phyloP scores from a whole-genome alignment of 1,139 yeast species.

The Magnusiomyces suaveolens region DNA sequence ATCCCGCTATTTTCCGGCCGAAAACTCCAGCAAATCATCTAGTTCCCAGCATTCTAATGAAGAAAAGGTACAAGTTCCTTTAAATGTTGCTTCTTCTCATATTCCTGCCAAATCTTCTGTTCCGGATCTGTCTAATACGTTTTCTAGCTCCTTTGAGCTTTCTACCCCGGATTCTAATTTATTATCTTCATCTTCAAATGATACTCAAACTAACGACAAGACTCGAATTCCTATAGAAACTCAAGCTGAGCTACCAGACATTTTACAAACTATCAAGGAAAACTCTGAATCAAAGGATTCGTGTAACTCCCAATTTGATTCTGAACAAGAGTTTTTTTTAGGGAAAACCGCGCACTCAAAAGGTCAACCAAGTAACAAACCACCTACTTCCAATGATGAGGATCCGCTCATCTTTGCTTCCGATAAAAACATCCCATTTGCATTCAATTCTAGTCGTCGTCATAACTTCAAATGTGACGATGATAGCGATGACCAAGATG shows the following conservation, averaged over 20 bases:
- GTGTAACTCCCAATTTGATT: conserved; percentile 8
- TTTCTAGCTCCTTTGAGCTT: neutral
- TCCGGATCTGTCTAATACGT: neutral
- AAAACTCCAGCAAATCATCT: neutral
- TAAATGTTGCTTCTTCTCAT: neutral
- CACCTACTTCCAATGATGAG: neutral
- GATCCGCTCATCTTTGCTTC: neutral
- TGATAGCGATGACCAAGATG: no score
- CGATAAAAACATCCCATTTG: no score
- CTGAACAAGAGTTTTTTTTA: conserved; percentile 14
- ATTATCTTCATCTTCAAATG: no score
- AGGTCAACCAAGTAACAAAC: neutral
- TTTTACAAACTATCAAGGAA: neutral
- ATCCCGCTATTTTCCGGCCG: neutral
- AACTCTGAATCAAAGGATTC: neutral
- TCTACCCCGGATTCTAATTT: neutral
- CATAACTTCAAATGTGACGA: no score
- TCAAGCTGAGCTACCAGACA: neutral
- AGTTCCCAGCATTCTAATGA: neutral
- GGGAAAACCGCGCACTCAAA: neutral
- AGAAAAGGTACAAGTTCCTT: neutral
- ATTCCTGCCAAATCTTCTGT: neutral
- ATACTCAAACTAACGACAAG: neutral
- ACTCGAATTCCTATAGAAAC: neutral
- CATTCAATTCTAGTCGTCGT: no score